Evolutionary conservation across 768 basidiomycete species (phyloP).

Genomic region (Kondoa subrosea): DNA sequence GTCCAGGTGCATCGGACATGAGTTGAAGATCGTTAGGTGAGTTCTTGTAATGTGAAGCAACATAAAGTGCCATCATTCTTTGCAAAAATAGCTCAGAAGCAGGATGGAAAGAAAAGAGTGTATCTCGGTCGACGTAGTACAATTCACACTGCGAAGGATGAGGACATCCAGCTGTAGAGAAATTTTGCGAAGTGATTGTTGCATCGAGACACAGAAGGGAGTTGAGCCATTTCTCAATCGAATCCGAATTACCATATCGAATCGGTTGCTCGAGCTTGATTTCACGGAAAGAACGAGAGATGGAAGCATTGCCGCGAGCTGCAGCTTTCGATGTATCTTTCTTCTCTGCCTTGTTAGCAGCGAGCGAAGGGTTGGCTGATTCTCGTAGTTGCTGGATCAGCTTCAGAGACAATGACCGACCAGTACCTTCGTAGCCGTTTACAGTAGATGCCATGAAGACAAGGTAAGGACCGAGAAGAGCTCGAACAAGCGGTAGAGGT

Average conservation of each 20-base stretch:
- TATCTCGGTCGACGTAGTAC: slow-evolving; percentile 88
- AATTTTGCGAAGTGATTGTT: slow-evolving; percentile 39
- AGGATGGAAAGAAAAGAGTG: slow-evolving; percentile 89
- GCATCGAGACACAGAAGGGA: slow-evolving; percentile 77
- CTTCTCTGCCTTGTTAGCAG: slow-evolving; percentile 32
- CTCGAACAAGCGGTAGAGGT: slow-evolving; percentile 82
- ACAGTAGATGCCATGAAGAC: slow-evolving; percentile 99
- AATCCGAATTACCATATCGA: slow-evolving; percentile 70
- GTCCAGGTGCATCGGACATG: slow-evolving; percentile 88
- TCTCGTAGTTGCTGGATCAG: slow-evolving; percentile 93
- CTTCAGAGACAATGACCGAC: slow-evolving; percentile 93
- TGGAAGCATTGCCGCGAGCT: slow-evolving; percentile 36
- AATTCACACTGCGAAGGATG: slow-evolving; percentile 87
- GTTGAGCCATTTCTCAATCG: slow-evolving; percentile 90
- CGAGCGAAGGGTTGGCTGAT: slow-evolving; percentile 59
- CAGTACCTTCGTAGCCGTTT: slow-evolving; percentile 98
- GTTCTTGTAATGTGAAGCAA: slow-evolving; percentile 97
- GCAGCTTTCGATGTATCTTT: slow-evolving; percentile 20
- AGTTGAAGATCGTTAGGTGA: slow-evolving; percentile 98
- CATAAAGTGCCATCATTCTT: slow-evolving; percentile 94
- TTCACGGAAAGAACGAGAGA: slow-evolving; percentile 66
- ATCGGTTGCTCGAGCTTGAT: slow-evolving; percentile 91
- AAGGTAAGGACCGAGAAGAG: slow-evolving; percentile 82
- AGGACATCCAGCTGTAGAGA: slow-evolving; percentile 59
- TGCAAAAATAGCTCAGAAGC: slow-evolving; percentile 96